A percentile compares a stretch with the other conserved stretches of the same genome.
Evolutionary conservation across 176 grass and related monocot genomes (phyloP).

Genomic region (Raddia guianensis): DNA sequence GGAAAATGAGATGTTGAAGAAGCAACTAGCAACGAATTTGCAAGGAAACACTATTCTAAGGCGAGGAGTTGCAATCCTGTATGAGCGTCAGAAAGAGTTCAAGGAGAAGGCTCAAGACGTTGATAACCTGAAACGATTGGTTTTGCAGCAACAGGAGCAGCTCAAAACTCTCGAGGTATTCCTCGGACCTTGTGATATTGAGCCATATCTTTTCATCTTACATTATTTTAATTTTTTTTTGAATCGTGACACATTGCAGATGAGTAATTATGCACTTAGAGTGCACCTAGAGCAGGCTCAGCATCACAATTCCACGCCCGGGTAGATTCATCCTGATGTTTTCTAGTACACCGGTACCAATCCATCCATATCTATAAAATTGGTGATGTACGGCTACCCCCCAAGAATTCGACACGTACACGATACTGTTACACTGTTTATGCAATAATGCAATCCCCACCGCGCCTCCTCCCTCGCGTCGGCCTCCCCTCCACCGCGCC

Average conservation of each 20-base stretch:
- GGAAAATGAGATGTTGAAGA: slow-evolving; percentile 70
- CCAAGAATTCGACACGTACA: no score
- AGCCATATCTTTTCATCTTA: not conserved
- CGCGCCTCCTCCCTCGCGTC: no score
- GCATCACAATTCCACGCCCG: slow-evolving; percentile 53
- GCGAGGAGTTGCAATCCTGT: slow-evolving; percentile 72
- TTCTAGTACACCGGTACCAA: slow-evolving; percentile 40
- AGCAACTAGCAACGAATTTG: slow-evolving; percentile 53
- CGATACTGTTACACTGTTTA: no score
- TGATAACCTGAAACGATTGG: slow-evolving; percentile 57
- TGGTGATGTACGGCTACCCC: no score
- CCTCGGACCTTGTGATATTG: not conserved
- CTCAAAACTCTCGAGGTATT: slow-evolving; percentile 73
- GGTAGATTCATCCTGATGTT: slow-evolving; percentile 59
- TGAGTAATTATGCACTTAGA: slow-evolving; percentile 68
- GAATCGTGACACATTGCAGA: slow-evolving; percentile 30
- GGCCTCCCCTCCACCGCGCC: no score
- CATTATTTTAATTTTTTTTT: not conserved
- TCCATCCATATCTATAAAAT: no score
- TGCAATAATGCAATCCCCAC: no score
- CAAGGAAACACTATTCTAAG: slow-evolving; percentile 76
- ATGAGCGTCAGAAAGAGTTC: slow-evolving; percentile 74
- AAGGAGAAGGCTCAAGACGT: slow-evolving; percentile 56
- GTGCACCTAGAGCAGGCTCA: slow-evolving; percentile 73
- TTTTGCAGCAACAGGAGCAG: slow-evolving; percentile 70